Evolutionary conservation across 176 grass and related monocot genomes (phyloP), one percentile per base, ranked within the genome.

Genomic region (Oryza nivara): DNA sequence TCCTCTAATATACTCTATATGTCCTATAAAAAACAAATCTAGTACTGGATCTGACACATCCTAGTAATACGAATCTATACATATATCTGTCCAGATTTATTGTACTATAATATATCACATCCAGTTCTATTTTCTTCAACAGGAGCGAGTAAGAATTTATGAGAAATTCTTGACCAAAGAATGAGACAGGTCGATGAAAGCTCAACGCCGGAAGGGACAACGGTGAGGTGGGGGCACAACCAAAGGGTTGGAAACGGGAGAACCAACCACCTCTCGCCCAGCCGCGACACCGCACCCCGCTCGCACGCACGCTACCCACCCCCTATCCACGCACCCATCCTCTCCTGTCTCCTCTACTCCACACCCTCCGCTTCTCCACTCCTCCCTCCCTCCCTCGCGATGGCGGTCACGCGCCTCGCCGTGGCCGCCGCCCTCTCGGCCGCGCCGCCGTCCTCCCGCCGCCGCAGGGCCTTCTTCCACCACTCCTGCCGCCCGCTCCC

Each of bases 381-480:
- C 35, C 44, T 38, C 65, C 28, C 77, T 66, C 46, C 35, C 44
- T 38, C 65, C 28, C 77, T 66, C 46, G 52, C 80, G 73, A 92
- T 92, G 91, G 88, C 85, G 67, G 84, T 90, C 76, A 87, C 85
- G 81, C 88, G 84, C 71, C 68, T 90, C 76, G 81, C 87, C 51
- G 88, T 90, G 88, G 81, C 91, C 76, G 88, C 84, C 81, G 68
- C 85, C 23, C 46, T 78, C 60, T 73, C 77, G 26, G 47, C 43
- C 28, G 67, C 81, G 36, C 88, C 91, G 58, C 84, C 73, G 3
- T 89, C 91, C 67, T 77, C 88, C 23, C 68, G 14, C 77, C 67
- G 32, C 84, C 81, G 72, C 72, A 20, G 70, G 23, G 44, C 6
- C 7, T 45, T 48, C 32, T 52, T 68, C 76, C 76, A 4, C 0